phyloP scores from a whole-genome alignment of 129 eudicot species.

The Tagetes erecta region DNA sequence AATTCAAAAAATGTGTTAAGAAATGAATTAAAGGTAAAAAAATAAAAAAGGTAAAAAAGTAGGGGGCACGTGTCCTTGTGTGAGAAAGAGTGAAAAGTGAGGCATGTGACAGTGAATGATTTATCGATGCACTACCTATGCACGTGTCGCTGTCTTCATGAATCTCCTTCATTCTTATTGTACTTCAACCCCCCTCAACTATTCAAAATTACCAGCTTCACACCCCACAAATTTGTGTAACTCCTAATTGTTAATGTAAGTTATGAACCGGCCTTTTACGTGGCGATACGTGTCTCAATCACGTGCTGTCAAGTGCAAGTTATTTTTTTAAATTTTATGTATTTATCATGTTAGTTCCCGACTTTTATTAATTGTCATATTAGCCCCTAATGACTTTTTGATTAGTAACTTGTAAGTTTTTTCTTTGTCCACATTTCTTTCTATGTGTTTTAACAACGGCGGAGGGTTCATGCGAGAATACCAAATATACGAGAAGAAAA shows the following conservation, averaged over 20 bases:
- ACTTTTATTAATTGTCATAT: too few species aligned
- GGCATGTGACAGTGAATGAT: conserved; percentile 33
- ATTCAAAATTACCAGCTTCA: neutral
- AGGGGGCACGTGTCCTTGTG: conserved; percentile 37
- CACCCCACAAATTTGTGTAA: neutral
- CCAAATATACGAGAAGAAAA: too few species aligned
- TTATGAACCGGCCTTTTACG: too few species aligned
- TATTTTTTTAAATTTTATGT: too few species aligned
- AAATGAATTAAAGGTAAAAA: neutral
- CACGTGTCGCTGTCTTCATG: conserved; percentile 36
- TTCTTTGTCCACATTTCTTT: too few species aligned
- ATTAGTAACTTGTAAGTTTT: too few species aligned
- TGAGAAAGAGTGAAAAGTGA: conserved; percentile 36
- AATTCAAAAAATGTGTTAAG: neutral
- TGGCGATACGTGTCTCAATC: too few species aligned
- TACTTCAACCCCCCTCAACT: neutral
- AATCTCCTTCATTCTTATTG: neutral
- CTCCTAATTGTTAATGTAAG: neutral
- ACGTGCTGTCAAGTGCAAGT: too few species aligned
- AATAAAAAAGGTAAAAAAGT: neutral
- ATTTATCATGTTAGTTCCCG: too few species aligned
- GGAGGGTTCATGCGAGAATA: too few species aligned
- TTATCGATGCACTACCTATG: conserved; percentile 32
- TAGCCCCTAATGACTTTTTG: too few species aligned
- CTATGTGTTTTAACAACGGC: too few species aligned